Base-by-base conservation (phyloP, 1,139 yeast species). In the Taphrina flavorubra region DNA sequence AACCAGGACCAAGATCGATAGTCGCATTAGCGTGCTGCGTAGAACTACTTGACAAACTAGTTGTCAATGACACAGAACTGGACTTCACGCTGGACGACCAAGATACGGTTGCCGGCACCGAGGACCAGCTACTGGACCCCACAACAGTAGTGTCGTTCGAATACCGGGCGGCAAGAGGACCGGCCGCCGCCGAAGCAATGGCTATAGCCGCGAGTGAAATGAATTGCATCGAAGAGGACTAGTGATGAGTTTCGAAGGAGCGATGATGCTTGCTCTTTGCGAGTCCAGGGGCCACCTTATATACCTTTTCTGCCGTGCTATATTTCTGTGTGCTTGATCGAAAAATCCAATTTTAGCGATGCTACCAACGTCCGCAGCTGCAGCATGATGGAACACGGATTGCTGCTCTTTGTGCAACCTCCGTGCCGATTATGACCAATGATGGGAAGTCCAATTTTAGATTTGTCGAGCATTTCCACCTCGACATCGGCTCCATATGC, bases 171-270 rank as follows among this genome's bases (percentile, higher is more conserved):
- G 58, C 16, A 11, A 53, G 14, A 31, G 58, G 58, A 10, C 42
- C 10, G 42, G 58, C 58, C n/a, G 58, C 58, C 42, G 16, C 58
- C 42, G 36, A 25, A 34, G 58, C 58, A 16, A 53, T 16, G 3
- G 25, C 34, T 14, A 20, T 14, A 8, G 16, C 18, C 14, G 3
- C 58, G 25, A 37, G 13, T 7, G 36, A 11, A 36, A 25, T 34
- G 44, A 53, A 53, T 36, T 37, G 58, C 58, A 53, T 53, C 34
- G 55, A 5, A 31, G 25, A n/a, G 58, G 58, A 7, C n/a, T 13
- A n/a, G 8, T 44, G 47, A n/a, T 14, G 47, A 14, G 18, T 2
- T 14, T 44, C 47, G 47, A 44, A 44, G 8, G 47, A 6, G 47
- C 13, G 42, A 2, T 44, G 47, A n/a, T 44, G 47, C 8, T 44